Evolutionary conservation across 371 early-diverging fungal genomes (phyloP), one percentile per base, ranked within the genome.

Genomic region (Blakeslea trispora): DNA sequence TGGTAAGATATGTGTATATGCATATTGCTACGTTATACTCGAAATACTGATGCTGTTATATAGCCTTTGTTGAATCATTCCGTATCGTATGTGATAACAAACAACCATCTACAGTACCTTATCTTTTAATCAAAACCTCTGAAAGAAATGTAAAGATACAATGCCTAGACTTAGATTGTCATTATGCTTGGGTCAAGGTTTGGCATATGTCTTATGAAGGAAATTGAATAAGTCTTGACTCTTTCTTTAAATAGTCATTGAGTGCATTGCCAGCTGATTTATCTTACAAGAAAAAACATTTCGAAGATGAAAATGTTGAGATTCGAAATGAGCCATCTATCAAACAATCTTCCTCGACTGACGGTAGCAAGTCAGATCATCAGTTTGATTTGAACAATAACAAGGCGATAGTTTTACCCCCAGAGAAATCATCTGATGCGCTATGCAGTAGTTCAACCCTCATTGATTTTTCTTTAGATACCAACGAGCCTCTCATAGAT

Each of bases 121-220:
- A 79, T 53, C 67, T 88, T 14, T 34, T 85, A 13, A 66, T 88
- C 18, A 71, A 77, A 40, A 85, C 88, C n/a, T 72, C 76, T 11
- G 73, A 65, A 34, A 71, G 86, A 23, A 71, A 75, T 59, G 64
- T 88, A 28, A 83, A 85, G 60, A 53, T 88, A 57, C 86, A 80
- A 55, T 88, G 89, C 1, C 60, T 71, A 3, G 75, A 71, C 11
- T 74, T 81, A 28, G 67, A 74, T 17, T 72, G 79, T 32, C 87
- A 88, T 53, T 77, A 86, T 18, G 61, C 77, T 23, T 88, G 89
- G 89, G 42, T 63, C 22, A 57, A 55, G 31, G 45, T 55, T 37
- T 37, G 37, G 2, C 1, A 13, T 37, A 37, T 32, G 32, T n/a
- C 28, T 28, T 28, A 3, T 28, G 7, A 1, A 23, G 22, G 14